These are phyloP conservation scores for Coemansia sp. DNA, from an alignment of 192 early-diverging fungal genomes.

Conservation along the genomic window DNA sequence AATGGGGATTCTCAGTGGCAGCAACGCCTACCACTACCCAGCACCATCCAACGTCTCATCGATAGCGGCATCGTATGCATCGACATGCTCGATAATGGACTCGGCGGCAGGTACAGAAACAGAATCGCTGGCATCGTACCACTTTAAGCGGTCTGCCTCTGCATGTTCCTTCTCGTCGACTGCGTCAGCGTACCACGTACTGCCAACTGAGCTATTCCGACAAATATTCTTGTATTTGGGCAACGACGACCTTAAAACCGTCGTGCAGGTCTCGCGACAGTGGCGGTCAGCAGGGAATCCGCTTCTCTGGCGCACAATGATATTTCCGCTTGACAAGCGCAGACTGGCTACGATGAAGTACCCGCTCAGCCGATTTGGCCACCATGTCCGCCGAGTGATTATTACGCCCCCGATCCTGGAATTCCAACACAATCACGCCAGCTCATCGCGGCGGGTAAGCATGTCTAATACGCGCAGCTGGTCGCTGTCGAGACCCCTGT, in stretches of 20 bases:
- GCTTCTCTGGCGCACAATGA: conserved; percentile 57
- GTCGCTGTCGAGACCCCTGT: conserved; percentile 49
- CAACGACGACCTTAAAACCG: conserved; percentile 37
- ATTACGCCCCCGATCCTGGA: conserved; percentile 51
- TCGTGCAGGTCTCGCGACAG: conserved; percentile 50
- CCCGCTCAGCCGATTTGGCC: conserved; percentile 41
- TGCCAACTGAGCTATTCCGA: conserved; percentile 52
- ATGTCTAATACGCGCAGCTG: conserved; percentile 41
- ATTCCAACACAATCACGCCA: conserved; percentile 25
- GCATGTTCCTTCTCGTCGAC: conserved; percentile 52
- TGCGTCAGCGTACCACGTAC: conserved; percentile 37
- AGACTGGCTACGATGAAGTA: conserved; percentile 52
- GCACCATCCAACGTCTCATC: conserved; percentile 52
- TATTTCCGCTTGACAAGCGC: conserved; percentile 57
- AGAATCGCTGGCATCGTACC: conserved; percentile 51
- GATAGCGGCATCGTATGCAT: conserved; percentile 53
- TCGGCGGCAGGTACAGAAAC: conserved; percentile 53
- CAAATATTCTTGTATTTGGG: conserved; percentile 42
- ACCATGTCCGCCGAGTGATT: conserved; percentile 48
- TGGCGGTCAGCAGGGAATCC: conserved; percentile 53
- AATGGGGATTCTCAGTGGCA: conserved; percentile 36
- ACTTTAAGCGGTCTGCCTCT: conserved; percentile 39
- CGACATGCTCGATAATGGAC: conserved; percentile 56
- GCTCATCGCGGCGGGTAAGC: conserved; percentile 49
- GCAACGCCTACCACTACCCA: conserved; percentile 36